phyloP scores from a whole-genome alignment of 1,139 yeast species.

The Candida pseudoviswanathii region DNA sequence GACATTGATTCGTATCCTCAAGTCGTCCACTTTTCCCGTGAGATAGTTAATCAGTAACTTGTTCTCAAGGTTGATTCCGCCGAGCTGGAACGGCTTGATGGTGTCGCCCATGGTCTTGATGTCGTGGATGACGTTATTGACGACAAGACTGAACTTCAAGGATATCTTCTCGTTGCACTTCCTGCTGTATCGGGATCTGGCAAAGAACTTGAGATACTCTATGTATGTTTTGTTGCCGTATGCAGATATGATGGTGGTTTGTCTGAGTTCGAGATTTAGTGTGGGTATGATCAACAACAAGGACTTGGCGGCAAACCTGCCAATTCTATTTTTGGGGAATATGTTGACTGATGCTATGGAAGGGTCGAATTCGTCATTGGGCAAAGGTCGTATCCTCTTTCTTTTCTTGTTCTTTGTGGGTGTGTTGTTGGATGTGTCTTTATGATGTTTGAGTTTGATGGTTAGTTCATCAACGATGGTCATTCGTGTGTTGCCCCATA shows the following conservation, averaged over 20 bases:
- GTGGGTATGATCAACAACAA: conserved; percentile 27
- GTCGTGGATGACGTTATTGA: conserved; percentile 17
- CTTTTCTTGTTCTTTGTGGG: neutral
- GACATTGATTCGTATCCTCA: conserved; percentile 13
- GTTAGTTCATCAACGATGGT: conserved; percentile 32
- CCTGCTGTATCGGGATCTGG: conserved; percentile 25
- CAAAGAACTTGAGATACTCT: conserved; percentile 26
- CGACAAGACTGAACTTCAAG: conserved; percentile 20
- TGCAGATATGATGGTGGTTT: conserved; percentile 17
- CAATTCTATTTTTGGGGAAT: conserved; percentile 21
- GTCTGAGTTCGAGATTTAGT: conserved; percentile 31
- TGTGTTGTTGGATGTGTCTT: neutral
- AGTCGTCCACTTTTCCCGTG: conserved; percentile 20
- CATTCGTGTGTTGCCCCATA: conserved; percentile 45
- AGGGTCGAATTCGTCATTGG: conserved; percentile 4
- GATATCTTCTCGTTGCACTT: conserved; percentile 22
- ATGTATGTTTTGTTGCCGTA: conserved; percentile 19
- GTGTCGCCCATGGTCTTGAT: conserved; percentile 6
- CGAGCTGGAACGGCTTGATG: conserved; percentile 18
- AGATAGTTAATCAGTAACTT: conserved; percentile 23
- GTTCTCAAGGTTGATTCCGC: conserved; percentile 26
- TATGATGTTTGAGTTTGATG: conserved; percentile 12
- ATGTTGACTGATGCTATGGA: conserved; percentile 14
- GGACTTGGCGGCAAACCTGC: conserved; percentile 16
- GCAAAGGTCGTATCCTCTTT: neutral